Percentiles rank a stretch among this genome's conserved stretches.
Evolutionary conservation across 176 grass and related monocot genomes (phyloP).

Genomic region (Puya raimondii): DNA sequence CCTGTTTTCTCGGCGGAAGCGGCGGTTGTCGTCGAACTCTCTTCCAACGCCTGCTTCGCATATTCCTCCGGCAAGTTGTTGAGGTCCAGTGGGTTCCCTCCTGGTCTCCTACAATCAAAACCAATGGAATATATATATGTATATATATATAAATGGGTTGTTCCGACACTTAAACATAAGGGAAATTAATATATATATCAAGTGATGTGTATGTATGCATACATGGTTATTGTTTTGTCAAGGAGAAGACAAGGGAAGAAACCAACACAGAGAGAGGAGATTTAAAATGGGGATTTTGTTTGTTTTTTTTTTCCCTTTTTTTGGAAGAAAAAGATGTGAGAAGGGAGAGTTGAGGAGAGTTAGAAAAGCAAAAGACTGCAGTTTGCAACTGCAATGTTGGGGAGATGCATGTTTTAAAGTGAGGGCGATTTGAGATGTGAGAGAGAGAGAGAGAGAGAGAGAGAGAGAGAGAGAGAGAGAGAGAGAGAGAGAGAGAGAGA

Average conservation of each 20-base stretch:
- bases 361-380: constrained; percentile 51
- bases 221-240: constrained; percentile 23
- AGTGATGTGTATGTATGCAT: not conserved
- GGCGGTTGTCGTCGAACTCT: constrained; percentile 79
- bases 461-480: constrained; percentile 33
- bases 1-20: constrained; percentile 48
- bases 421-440: constrained; percentile 40
- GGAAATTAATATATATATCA: not conserved
- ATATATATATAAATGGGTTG: not conserved
- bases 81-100: constrained; percentile 72
- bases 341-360: constrained; percentile 15
- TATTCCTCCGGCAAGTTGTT: constrained; percentile 97
- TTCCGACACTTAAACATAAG: not conserved
- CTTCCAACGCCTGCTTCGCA: constrained; percentile 64
- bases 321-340: constrained; percentile 10
- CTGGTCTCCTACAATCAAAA: constrained; percentile 56
- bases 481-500: constrained; percentile 27
- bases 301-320: not conserved
- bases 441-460: constrained; percentile 22
- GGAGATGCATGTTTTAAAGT: constrained; percentile 52
- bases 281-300: not conserved
- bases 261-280: constrained; percentile 31
- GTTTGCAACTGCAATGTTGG: constrained; percentile 51
- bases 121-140: not conserved
- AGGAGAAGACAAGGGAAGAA: constrained; percentile 27